Base-by-base conservation (phyloP, 169 alveolate species). In the Plasmodium vivax region DNA sequence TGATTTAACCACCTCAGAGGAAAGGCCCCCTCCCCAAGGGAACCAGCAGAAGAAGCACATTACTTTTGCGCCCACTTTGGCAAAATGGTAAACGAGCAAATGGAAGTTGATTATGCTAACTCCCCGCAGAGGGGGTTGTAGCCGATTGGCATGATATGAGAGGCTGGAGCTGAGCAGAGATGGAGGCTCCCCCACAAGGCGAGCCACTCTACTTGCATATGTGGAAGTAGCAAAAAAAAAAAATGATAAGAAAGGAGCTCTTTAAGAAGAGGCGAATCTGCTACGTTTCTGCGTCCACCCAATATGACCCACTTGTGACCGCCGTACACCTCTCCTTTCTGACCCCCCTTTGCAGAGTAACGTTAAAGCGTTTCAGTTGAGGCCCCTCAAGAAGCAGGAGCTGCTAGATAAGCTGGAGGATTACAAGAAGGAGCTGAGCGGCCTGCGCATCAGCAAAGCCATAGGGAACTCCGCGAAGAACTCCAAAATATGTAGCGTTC, bases 401-500 rank as follows among this genome's bases (percentile, higher is more conserved):
- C 96, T 98, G 47, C 93, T 95, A 75, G 96, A 95, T 72, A 98
- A 98, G 82, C 97, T 98, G 58, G 98, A 97, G 81, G 98, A 97
- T 83, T 94, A 96, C 93, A 97, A 97, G 96, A 95, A 95, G 93
- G 99, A 98, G 92, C 96, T 98, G 27, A 95, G 99, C 16, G 96
- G 97, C 94, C 96, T 97, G 54, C 95, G 98, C 77, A 98, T 98
- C 58, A 96, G 97, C 82, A 98, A 98, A 96, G 98, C 97, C 12
- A 95, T 98, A 19, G 99, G 99, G 19, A 97, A 98, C 45, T 98
- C 98, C 10, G 98, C 98, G 19, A 97, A 98, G 92, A 94, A 98
- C 36, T 93, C 98, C 38, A 97, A 98, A 93, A 97, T 98, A 54
- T 94, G 84, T 85, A 95, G 96, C 58, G 97, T 98, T 72, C 97